Base-by-base conservation (phyloP, 257 asterid species). In the Echium plantagineum region DNA sequence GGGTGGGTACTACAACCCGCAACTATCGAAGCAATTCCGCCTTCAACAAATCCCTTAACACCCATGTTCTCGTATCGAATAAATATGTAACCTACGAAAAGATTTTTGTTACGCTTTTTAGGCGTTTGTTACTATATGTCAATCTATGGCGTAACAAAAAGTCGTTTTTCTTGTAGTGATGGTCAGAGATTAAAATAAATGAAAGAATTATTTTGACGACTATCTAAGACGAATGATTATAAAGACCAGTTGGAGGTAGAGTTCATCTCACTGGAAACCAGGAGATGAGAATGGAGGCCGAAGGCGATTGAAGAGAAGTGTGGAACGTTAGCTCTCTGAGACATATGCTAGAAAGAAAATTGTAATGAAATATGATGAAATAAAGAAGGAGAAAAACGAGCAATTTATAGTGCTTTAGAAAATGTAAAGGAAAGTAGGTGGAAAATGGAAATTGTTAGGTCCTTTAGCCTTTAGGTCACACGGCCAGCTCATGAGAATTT, bases 211-310 rank as follows among this genome's bases (percentile, higher is more conserved):
- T n/a, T 26, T 26, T 26, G 30, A 26, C 5, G 61, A 60, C 82
- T 85, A 81, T 21, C 80, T 72, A 71, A 89, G 24, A 6, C 12
- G 4, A 21, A 62, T 59, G 16, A 42, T 28, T 28, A 28, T 28
- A 13, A 75, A 55, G 63, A 60, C 83, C 86, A 82, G 24, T 84
- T 72, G 72, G 94, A 75, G 47, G n/a, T 69, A 15, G 85, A 78
- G 81, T 9, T 59, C 90, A 80, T 85, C 83, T 85, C 83, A 82
- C 85, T 85, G 87, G 94, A 83, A 49, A 85, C 84, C 80, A 83
- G 84, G 86, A 85, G 90, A 85, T 80, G 94, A 57, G 94, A 82
- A 51, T 78, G 94, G 52, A 74, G 74, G 52, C 75, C 78, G 59
- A 80, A 82, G 52, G 94, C 90, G 31, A 78, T 63, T 31, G 85